Base-by-base conservation (phyloP, 1,284 basidiomycete genomes). In the Megacollybia platyphylla region DNA sequence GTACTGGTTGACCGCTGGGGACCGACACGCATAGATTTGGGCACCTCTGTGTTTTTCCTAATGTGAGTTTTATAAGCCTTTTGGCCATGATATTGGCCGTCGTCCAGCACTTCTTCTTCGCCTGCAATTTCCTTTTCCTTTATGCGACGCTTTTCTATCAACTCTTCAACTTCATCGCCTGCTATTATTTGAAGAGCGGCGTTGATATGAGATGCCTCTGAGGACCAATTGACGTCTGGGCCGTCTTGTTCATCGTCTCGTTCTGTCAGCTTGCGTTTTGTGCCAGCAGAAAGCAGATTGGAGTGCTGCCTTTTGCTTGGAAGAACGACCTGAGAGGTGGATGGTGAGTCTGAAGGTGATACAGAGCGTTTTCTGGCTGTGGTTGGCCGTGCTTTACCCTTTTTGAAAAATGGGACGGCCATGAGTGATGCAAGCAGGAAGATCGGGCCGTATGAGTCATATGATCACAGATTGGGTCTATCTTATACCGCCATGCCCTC, bases 71-170 rank as follows among this genome's bases (percentile, higher is more conserved):
- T 71, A 65, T 97, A 97, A 9, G 78, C 81, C 40, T 76, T 76
- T 57, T 86, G 76, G 4, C 96, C 94, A 45, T 74, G 78, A 59
- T 98, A 98, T 53, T 90, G 57, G 5, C 92, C 91, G 59, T 98
- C 93, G 45, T 91, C 81, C 0, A 74, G 74, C 42, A 68, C 61
- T 7, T 76, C 77, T 4, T 73, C 70, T 18, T 75, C 76, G 4
- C 67, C 70, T 15, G 57, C 59, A 7, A 73, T 71, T 41, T 59
- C 61, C 47, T 65, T 68, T 49, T 70, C 70, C 48, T 75, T 70
- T 48, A 65, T 64, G 36, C 66, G 67, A 47, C 75, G 68, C 57
- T 86, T 83, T 15, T 76, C 71, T 24, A 83, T 61, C n/a, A 86
- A 51, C 51, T 76, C 84, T 52, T 82, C 80, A 2, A 77, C 75